phyloP scores from a whole-genome alignment of 2,329 filamentous ascomycete species.

The Nigrospora sphaerica region DNA sequence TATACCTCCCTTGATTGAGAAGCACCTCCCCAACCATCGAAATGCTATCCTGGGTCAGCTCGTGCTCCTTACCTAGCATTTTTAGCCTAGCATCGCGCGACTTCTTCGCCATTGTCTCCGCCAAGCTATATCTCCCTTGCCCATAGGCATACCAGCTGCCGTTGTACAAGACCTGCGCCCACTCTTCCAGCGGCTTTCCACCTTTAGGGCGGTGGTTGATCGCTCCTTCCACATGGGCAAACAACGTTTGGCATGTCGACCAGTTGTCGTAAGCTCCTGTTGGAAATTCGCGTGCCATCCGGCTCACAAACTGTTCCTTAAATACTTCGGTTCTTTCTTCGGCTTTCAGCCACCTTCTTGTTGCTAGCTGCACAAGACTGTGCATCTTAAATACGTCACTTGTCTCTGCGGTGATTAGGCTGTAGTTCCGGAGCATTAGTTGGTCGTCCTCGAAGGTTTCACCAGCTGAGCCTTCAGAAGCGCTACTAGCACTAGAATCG shows the following conservation, averaged over 20 bases:
- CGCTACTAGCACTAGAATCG: not conserved
- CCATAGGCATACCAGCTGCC: not conserved
- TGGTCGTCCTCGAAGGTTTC: slow-evolving; percentile 25
- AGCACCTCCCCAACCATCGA: not conserved
- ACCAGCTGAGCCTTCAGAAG: not conserved
- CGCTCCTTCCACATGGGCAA: not conserved
- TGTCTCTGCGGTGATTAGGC: slow-evolving; percentile 20
- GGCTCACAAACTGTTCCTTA: not conserved
- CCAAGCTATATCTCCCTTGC: too few species aligned
- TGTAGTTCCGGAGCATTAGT: slow-evolving; percentile 25
- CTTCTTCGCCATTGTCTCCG: too few species aligned
- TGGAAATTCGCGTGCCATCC: too few species aligned
- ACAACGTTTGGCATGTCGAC: not conserved
- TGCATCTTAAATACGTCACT: slow-evolving; percentile 32
- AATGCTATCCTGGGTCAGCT: too few species aligned
- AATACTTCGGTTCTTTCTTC: slow-evolving; percentile 2
- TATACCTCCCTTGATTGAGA: not conserved
- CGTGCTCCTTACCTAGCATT: too few species aligned
- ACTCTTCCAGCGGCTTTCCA: not conserved
- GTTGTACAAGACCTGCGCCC: slow-evolving; percentile 2
- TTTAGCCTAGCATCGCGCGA: too few species aligned
- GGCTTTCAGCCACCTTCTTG: slow-evolving; percentile 22
- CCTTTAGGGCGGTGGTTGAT: slow-evolving; percentile 1
- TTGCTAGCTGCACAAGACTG: slow-evolving; percentile 30
- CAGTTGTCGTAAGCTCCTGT: too few species aligned